Percentiles rank a stretch among this genome's conserved stretches.
Conservation (phyloP, 768 basidiomycete genomes). For the Collybia sordida region DNA sequence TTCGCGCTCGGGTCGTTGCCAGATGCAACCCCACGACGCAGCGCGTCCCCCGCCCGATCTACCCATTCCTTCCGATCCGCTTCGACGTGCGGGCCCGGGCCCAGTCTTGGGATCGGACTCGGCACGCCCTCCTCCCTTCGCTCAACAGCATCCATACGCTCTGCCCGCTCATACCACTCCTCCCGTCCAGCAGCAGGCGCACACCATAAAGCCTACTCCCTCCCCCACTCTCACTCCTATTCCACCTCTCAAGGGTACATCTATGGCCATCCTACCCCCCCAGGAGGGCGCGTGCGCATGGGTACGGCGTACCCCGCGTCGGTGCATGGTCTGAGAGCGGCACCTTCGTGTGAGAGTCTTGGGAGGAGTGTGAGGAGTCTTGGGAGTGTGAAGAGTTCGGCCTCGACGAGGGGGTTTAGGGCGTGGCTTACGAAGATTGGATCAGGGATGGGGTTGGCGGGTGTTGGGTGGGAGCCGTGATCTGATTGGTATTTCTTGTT, state of each 20-base stretch:
- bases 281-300: not conserved
- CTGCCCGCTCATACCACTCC: slow-evolving; percentile 1
- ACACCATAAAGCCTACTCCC: slow-evolving; percentile 9
- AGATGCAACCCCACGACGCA: slow-evolving; percentile 11
- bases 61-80: slow-evolving; percentile 7
- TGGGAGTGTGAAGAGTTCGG: slow-evolving; percentile 41
- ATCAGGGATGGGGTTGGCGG: slow-evolving; percentile 16
- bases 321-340: slow-evolving; percentile 25
- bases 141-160: slow-evolving; percentile 14
- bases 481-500: too few relatives aligned
- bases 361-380: slow-evolving; percentile 44
- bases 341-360: slow-evolving; percentile 48
- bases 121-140: slow-evolving; percentile 11
- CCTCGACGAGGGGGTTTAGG: slow-evolving; percentile 37
- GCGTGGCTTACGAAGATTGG: slow-evolving; percentile 39
- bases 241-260: too few relatives aligned
- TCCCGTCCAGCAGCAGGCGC: slow-evolving; percentile 1
- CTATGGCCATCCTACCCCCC: not conserved
- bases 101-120: not conserved
- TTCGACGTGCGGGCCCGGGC: not conserved
- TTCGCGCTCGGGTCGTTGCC: slow-evolving; percentile 39
- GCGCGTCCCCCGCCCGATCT: slow-evolving; percentile 7
- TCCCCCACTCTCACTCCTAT: slow-evolving; percentile 10
- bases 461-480: not conserved
- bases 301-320: slow-evolving; percentile 6